Conservation (phyloP, 2,329 filamentous ascomycete species). For the Colletotrichum godetiae region DNA sequence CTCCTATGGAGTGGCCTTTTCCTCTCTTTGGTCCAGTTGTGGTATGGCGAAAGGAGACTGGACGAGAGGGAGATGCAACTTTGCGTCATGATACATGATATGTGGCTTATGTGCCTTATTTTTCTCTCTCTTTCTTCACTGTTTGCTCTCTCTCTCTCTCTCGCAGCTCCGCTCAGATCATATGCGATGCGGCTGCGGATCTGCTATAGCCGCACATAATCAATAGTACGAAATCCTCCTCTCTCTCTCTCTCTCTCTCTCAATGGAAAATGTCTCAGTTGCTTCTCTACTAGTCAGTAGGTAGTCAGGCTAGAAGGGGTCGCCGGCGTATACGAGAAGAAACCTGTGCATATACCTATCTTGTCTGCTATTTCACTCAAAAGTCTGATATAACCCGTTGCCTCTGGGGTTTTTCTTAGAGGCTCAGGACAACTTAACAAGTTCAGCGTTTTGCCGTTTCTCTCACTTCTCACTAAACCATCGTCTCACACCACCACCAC, state of each 20-base stretch:
- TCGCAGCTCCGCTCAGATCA: not conserved
- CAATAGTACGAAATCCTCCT: not conserved
- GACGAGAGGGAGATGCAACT: not conserved
- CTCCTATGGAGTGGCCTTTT: not conserved
- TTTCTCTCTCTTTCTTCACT: not conserved
- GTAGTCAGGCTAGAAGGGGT: not conserved
- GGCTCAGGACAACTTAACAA: not conserved
- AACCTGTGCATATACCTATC: not conserved
- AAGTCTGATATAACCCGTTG: not conserved
- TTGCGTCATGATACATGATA: not conserved
- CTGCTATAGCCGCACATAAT: not conserved
- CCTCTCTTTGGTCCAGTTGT: not conserved
- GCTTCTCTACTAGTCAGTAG: too few species aligned
- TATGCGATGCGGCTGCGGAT: not conserved
- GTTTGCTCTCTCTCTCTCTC: too few species aligned
- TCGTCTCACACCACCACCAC: too few species aligned
- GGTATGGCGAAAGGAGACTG: not conserved
- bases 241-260: too few species aligned
- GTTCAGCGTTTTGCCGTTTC: not conserved
- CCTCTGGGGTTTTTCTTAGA: not conserved
- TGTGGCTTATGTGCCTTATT: not conserved
- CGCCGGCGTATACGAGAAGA: not conserved
- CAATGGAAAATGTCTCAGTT: not conserved
- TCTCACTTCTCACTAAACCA: not conserved
- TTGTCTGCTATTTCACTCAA: not conserved